Conservation (phyloP, 306 rosid genomes). For the Vigna reflexopilosa region DNA sequence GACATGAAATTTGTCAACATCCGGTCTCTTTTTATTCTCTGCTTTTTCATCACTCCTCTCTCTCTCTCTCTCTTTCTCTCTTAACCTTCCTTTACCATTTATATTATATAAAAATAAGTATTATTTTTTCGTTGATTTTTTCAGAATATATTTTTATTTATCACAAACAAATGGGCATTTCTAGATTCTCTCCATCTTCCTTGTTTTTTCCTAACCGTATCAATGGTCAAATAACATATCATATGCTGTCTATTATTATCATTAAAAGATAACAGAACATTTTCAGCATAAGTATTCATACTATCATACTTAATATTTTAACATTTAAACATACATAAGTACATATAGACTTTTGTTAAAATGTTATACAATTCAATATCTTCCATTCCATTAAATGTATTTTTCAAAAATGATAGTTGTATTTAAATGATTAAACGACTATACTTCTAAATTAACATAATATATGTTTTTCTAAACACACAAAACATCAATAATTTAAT, state of each 20-base stretch:
- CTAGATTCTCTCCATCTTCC: constrained; percentile 84
- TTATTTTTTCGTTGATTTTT: constrained; percentile 26
- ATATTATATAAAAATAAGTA: constrained; percentile 18
- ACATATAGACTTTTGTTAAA: neutral
- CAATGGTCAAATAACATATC: constrained; percentile 21
- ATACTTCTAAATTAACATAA: too few relatives aligned
- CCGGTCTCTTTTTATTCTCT: constrained; percentile 99
- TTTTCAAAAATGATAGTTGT: too few relatives aligned
- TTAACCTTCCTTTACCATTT: constrained; percentile 39
- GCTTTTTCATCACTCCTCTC: constrained; percentile 79
- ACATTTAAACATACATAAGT: neutral
- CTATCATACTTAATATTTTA: neutral
- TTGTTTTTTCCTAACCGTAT: constrained; percentile 55
- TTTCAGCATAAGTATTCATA: neutral
- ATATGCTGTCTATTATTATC: neutral
- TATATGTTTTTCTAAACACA: too few relatives aligned
- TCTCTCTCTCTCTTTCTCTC: constrained; percentile 46
- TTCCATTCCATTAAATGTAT: too few relatives aligned
- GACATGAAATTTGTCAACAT: constrained; percentile 99
- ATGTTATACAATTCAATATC: too few relatives aligned
- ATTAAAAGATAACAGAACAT: constrained; percentile 36
- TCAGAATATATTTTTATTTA: constrained; percentile 20
- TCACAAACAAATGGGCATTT: constrained; percentile 62
- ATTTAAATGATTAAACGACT: too few relatives aligned
- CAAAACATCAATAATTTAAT: too few relatives aligned